These are phyloP conservation scores for Acacia crassicarpa DNA, from an alignment of 306 rosid species.

Conservation along the genomic window DNA sequence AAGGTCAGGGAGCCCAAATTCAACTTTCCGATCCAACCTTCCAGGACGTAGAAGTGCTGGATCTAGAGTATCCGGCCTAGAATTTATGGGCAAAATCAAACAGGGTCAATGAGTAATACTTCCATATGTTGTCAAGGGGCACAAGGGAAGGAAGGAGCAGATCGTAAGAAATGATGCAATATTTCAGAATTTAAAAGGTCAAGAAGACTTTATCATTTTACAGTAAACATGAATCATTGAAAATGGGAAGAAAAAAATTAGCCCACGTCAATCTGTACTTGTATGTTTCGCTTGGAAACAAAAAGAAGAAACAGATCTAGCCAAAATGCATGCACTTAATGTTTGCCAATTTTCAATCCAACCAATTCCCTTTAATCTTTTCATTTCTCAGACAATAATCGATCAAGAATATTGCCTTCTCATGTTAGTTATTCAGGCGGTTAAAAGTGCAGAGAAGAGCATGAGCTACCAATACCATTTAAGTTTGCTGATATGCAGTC, in stretches of 20 bases:
- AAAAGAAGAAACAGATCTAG: neutral
- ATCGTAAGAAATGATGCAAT: neutral
- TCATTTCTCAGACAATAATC: neutral
- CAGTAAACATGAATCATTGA: neutral
- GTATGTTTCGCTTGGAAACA: neutral
- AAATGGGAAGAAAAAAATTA: neutral
- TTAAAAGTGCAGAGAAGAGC: neutral
- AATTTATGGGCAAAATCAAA: slow-evolving; percentile 23
- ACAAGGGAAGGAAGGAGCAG: neutral
- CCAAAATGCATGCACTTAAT: neutral
- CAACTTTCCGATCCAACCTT: slow-evolving; percentile 84
- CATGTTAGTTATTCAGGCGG: neutral
- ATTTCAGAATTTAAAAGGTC: neutral
- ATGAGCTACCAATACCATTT: neutral
- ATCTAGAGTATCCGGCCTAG: slow-evolving; percentile 88
- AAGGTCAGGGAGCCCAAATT: slow-evolving; percentile 91
- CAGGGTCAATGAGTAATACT: neutral
- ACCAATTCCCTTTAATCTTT: neutral
- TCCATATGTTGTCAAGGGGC: neutral
- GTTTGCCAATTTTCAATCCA: neutral
- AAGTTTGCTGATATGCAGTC: neutral
- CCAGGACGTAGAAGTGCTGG: slow-evolving; percentile 89
- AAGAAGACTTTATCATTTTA: neutral
- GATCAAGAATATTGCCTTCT: neutral
- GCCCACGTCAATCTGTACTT: neutral